These are phyloP conservation scores for Cicer chorassanicum DNA, from an alignment of 306 rosid species.

Conservation along the genomic window DNA sequence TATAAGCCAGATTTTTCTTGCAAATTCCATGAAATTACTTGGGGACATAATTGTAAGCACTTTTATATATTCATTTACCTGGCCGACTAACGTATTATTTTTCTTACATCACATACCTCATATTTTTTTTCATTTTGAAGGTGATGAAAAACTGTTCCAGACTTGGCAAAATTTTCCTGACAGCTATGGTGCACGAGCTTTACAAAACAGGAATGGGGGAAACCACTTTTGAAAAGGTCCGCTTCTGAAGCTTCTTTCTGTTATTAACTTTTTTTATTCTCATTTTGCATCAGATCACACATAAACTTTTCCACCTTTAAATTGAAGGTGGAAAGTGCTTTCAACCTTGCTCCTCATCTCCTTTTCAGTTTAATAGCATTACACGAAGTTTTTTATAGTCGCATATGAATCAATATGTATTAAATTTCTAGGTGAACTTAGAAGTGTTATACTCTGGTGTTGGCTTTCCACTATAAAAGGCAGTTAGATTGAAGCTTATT, in stretches of 20 bases:
- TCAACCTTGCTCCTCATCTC: neutral
- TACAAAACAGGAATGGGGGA: slow-evolving; percentile 95
- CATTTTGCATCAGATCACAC: neutral
- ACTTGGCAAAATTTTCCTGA: slow-evolving; percentile 78
- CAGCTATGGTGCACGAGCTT: slow-evolving; percentile 90
- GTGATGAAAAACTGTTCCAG: slow-evolving; percentile 82
- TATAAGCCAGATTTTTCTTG: slow-evolving; percentile 10
- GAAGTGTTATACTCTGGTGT: slow-evolving; percentile 14
- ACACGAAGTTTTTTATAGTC: neutral
- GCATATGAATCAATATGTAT: neutral
- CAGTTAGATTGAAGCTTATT: slow-evolving; percentile 7
- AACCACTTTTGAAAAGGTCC: slow-evolving; percentile 92
- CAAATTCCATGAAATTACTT: slow-evolving; percentile 26
- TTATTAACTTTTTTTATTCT: slow-evolving; percentile 15
- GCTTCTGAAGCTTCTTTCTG: slow-evolving; percentile 44
- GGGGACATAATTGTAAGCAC: slow-evolving; percentile 19
- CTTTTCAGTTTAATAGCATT: slow-evolving; percentile 22
- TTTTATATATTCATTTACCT: slow-evolving; percentile 31
- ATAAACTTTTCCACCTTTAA: slow-evolving; percentile 34
- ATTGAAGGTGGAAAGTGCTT: slow-evolving; percentile 15
- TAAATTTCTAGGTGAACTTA: slow-evolving; percentile 24
- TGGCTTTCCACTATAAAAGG: neutral
- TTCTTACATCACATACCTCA: slow-evolving; percentile 6
- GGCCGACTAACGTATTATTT: slow-evolving; percentile 30
- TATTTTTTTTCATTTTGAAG: slow-evolving; percentile 54